Base-by-base conservation (phyloP, 257 asterid species). In the Nicotiana knightiana region DNA sequence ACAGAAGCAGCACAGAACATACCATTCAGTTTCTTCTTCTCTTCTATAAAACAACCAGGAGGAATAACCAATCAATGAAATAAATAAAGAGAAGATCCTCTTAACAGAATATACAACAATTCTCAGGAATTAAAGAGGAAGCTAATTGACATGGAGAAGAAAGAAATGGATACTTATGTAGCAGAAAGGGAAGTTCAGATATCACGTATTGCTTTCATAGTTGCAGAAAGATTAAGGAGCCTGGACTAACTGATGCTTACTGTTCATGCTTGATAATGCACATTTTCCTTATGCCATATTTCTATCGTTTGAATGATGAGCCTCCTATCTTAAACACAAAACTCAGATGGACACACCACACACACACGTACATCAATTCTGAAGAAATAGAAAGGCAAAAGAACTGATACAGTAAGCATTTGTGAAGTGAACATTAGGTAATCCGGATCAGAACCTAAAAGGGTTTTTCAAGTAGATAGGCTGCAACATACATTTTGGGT, bases 111-210 rank as follows among this genome's bases (percentile, higher is more conserved):
- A 93, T 79, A 89, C 95, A 1, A 84, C 91, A 12, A 84, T 94
- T 55, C 93, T 94, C 59, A 87, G 89, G 97, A 96, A 2, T 87
- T 88, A n/a, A 96, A 91, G 89, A 91, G 79, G 90, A 89, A 89
- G 86, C 91, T 94, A 3, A 86, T 65, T 33, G 93, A 92, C 66
- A 82, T 86, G 55, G 94, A 96, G 88, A 95, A 91, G 88, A 89
- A 84, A 83, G 96, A 90, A 33, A 89, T 84, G 79, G 97, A 93
- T 11, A 73, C 64, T 51, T 28, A 28, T 28, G 30, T 28, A 28
- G 30, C 30, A 28, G 30, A 1, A 28, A 28, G 30, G n/a, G 77
- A 33, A 43, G 13, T 39, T 70, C n/a, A 39, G 58, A 68, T 39
- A 9, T 68, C 33, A 68, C 18, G 1, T 68, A 68, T 39, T 39